Percentiles rank a stretch among this genome's conserved stretches.
phyloP scores from a whole-genome alignment of 2,329 filamentous ascomycete genomes.

The Blastomyces silverae region DNA sequence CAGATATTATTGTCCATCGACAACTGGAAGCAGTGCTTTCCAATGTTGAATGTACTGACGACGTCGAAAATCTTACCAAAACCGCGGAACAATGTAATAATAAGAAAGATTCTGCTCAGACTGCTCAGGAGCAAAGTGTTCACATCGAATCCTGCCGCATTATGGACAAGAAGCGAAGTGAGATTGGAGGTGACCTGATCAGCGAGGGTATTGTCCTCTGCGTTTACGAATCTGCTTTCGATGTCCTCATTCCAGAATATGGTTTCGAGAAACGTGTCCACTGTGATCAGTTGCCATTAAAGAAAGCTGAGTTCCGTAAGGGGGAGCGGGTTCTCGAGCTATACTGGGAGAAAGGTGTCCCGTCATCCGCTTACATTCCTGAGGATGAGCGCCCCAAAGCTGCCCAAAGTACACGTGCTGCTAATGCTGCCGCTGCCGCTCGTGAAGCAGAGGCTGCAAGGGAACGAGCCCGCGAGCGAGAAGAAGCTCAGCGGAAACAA shows the following conservation, averaged over 20 bases:
- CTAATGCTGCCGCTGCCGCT: conserved; percentile 67
- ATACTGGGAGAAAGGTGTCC: conserved; percentile 99
- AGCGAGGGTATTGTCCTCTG: conserved; percentile 93
- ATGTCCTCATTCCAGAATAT: conserved; percentile 95
- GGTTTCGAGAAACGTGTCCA: conserved; percentile 99
- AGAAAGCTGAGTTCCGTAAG: conserved; percentile 99
- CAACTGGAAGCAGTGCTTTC: conserved; percentile 85
- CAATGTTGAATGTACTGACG: conserved; percentile 80
- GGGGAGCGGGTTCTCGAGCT: conserved; percentile 89
- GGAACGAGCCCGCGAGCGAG: conserved; percentile 73
- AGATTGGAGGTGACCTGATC: conserved; percentile 83
- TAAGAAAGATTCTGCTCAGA: conserved; percentile 97
- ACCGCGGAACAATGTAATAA: conserved; percentile 94
- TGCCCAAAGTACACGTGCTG: conserved; percentile 63
- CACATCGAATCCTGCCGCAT: conserved; percentile 95
- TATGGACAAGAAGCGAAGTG: conserved; percentile 87
- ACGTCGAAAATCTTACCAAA: conserved; percentile 81
- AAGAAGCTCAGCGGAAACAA: conserved; percentile 85
- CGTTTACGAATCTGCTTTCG: conserved; percentile 97
- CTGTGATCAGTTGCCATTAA: conserved; percentile 90
- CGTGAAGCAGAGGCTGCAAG: conserved; percentile 76
- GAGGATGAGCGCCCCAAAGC: conserved; percentile 94
- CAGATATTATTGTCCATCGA: conserved; percentile 90
- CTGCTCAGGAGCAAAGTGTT: conserved; percentile 95
- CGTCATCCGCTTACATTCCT: conserved; percentile 89